Evolutionary conservation across 2,329 filamentous ascomycete genomes (phyloP), one percentile per base, ranked within the genome.

Genomic region (Trichoderma sp.): DNA sequence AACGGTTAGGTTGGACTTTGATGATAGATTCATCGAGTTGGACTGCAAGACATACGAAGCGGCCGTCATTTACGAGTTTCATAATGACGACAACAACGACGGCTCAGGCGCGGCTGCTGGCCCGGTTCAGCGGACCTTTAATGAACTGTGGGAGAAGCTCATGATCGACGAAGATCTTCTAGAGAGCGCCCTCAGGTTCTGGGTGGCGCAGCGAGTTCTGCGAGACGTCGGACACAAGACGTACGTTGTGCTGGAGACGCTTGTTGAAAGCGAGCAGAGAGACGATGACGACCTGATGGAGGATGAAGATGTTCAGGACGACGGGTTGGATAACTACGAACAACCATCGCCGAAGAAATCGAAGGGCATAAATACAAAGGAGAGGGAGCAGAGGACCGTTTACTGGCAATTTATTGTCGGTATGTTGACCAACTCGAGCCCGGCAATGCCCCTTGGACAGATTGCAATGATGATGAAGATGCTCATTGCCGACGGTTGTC

Each of bases 391-490:
- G 70, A 83, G 85, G 40, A 80, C 81, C 55, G 86, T 97, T 49
- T 97, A 97, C 80, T 93, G 92, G 88, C 91, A 94, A 75, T 98
- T 97, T 78, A 94, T 99, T 70, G 84, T 94, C 68, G 93, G 93
- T 63, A 98, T 99, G 96, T 83, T 99, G 80, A 97, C 93, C 71
- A 97, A 97, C 79, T 91, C 93, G 74, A 91, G 91, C 21, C 88
- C 86, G 21, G 81, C 91, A 33, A 96, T 97, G 92, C 90, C 92
- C 62, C 82, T 94, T 70, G 85, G 85, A 68, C 88, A 94, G 77
- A 96, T 99, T 72, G 86, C 89, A 10, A 97, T 94, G 91, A 97
- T 98, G 93, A 86, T 99, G 85, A 93, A 93, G 81, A 95, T 98
- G 86, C 87, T 95, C 70, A 89, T 97, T 64, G 88, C 92, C 0